phyloP scores from a whole-genome alignment of 257 asterid genomes.

The Solanum appendiculatum region DNA sequence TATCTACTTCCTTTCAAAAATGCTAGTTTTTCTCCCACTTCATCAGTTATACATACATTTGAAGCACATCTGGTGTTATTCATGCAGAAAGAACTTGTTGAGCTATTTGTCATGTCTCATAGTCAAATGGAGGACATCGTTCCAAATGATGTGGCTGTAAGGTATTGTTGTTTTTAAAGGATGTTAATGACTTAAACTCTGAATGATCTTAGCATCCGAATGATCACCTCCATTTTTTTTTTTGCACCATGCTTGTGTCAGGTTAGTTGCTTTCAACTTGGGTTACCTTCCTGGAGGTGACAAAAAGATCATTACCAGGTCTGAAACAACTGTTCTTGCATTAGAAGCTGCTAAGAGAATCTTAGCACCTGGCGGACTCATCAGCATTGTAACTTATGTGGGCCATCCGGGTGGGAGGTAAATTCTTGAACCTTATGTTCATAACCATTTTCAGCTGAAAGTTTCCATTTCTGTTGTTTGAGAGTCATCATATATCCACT shows the following conservation, averaged over 20 bases:
- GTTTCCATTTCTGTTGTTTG: background rate
- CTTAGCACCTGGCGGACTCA: slow-evolving; percentile 68
- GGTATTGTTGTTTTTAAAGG: slow-evolving; percentile 30
- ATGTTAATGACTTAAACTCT: background rate
- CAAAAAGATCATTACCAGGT: slow-evolving; percentile 53
- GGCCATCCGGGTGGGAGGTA: slow-evolving; percentile 92
- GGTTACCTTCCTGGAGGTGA: slow-evolving; percentile 95
- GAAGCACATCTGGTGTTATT: background rate
- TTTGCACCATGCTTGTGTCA: background rate
- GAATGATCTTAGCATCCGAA: background rate
- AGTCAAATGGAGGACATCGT: slow-evolving; percentile 77
- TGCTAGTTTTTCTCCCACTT: background rate
- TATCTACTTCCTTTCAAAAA: background rate
- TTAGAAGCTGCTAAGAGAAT: slow-evolving; percentile 63
- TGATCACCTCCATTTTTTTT: background rate
- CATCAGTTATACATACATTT: background rate
- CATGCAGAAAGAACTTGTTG: slow-evolving; percentile 67
- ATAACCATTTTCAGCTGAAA: background rate
- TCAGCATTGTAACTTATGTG: slow-evolving; percentile 65
- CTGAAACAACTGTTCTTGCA: slow-evolving; percentile 66
- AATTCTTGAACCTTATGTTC: background rate
- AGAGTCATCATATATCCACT: background rate
- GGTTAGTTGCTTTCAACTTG: slow-evolving; percentile 92
- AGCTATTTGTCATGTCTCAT: slow-evolving; percentile 77
- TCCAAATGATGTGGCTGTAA: slow-evolving; percentile 47